Evolutionary conservation across 495 filamentous ascomycete species (phyloP), one percentile per base, ranked within the genome.

Genomic region (Penicillium coffeae): DNA sequence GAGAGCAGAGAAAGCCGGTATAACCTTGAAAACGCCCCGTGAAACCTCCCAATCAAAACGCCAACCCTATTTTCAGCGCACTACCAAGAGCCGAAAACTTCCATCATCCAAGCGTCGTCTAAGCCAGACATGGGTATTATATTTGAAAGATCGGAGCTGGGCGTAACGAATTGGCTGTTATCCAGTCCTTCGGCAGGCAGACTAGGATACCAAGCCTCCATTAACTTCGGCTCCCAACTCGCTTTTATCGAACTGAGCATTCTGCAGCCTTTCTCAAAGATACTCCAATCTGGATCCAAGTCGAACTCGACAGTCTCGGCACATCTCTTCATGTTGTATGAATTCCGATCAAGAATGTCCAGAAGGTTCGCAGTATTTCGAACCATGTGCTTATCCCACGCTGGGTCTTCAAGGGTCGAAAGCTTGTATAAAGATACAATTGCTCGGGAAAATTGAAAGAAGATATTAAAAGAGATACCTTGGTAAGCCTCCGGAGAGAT

Each of bases 391-490:
- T 51, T 63, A 25, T 72, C 66, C 71, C 69, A 73, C 18, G 45
- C 48, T 2, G 69, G 61, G 39, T 68, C 55, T 4, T 71, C 66
- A 19, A 73, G 49, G 0, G 62, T 73, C 7, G 64, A 59, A 6
- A 80, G 63, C 27, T 61, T 67, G 58, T 70, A 80, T 12, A 76
- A 48, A 3, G 56, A 56, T 7, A 74, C 56, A 0, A 77, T 20
- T 33, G 60, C 66, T 32, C 70, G 68, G 6, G 67, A 59, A 22
- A 78, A 65, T 36, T 78, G 70, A 14, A 69, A 58, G 36, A 71
- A 71, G 0, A 70, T 45, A 2, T 62, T 53, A 21, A 67, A 64
- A 2, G 69, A 59, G 27, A 78, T 46, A 3, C 62, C 67, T 1
- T 65, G 42, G 41, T 66, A 74, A 0, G 64, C 44, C 3, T 40